phyloP scores from a whole-genome alignment of 768 basidiomycete genomes.

The Thelephora ganbajun region DNA sequence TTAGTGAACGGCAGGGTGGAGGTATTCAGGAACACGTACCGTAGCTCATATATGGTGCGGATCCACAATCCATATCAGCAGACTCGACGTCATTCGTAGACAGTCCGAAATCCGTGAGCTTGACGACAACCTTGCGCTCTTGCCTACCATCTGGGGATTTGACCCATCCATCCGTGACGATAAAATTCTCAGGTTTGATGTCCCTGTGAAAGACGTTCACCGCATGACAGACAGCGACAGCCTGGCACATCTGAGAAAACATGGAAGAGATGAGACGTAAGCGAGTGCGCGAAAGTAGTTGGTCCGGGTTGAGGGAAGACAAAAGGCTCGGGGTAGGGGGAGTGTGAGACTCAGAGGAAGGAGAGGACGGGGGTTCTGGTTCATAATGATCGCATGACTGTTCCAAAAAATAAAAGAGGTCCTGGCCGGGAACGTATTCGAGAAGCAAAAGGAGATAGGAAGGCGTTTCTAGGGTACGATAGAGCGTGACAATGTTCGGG shows the following conservation, averaged over 20 bases:
- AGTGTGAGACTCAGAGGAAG: constrained; percentile 36
- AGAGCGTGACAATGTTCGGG: constrained; percentile 88
- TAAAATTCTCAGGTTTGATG: constrained; percentile 99
- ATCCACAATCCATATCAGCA: constrained; percentile 96
- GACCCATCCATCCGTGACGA: constrained; percentile 72
- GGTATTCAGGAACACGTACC: constrained; percentile 33
- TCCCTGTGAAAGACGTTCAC: constrained; percentile 89
- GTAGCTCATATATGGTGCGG: constrained; percentile 97
- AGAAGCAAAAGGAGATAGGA: constrained; percentile 86
- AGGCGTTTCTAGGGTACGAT: constrained; percentile 85
- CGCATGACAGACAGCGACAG: constrained; percentile 87
- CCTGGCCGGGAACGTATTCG: constrained; percentile 94
- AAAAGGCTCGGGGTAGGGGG: constrained; percentile 92
- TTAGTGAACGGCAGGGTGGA: neutral
- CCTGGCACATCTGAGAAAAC: constrained; percentile 99
- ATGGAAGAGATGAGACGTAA: constrained; percentile 90
- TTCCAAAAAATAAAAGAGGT: constrained; percentile 96
- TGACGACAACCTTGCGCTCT: constrained; percentile 87
- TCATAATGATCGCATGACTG: constrained; percentile 84
- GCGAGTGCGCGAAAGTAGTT: constrained; percentile 76
- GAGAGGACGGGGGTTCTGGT: constrained; percentile 21
- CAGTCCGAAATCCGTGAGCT: constrained; percentile 92
- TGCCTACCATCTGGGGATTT: constrained; percentile 38
- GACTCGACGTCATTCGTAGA: constrained; percentile 82
- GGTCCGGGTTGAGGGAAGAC: constrained; percentile 62